Conservation (phyloP, 163 green algal genomes). For the Chloroidium sp. region DNA sequence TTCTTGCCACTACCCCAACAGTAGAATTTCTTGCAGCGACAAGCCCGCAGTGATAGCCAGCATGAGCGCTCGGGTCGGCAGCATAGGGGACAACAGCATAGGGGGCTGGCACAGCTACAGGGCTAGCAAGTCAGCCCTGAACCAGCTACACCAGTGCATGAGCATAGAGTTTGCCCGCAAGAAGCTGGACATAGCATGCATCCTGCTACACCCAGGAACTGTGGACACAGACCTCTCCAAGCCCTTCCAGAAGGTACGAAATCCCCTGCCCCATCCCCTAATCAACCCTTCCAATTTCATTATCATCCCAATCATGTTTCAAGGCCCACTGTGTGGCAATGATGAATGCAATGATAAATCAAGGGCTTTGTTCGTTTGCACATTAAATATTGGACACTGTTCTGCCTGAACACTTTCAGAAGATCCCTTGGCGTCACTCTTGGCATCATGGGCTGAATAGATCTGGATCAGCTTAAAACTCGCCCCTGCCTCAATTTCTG, state of each 20-base stretch:
- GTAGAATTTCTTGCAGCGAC: conserved; percentile 18
- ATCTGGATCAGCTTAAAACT: no score
- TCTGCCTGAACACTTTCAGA: no score
- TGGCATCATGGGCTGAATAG: no score
- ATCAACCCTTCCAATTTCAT: not conserved
- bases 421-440: no score
- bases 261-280: not conserved
- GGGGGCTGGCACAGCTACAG: conserved; percentile 66
- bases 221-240: conserved; percentile 65
- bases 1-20: not conserved
- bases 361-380: no score
- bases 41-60: conserved; percentile 59
- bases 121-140: conserved; percentile 69
- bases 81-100: conserved; percentile 71
- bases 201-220: conserved; percentile 78
- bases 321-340: no score
- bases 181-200: conserved; percentile 37
- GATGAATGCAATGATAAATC: no score
- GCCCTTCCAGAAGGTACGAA: conserved; percentile 53
- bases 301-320: no score
- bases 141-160: conserved; percentile 61
- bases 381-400: no score
- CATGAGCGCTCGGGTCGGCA: conserved; percentile 59
- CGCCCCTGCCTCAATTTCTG: no score
- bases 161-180: conserved; percentile 47